Conservation (phyloP, 208 protist genomes). For the Trypanosoma boissoni region DNA sequence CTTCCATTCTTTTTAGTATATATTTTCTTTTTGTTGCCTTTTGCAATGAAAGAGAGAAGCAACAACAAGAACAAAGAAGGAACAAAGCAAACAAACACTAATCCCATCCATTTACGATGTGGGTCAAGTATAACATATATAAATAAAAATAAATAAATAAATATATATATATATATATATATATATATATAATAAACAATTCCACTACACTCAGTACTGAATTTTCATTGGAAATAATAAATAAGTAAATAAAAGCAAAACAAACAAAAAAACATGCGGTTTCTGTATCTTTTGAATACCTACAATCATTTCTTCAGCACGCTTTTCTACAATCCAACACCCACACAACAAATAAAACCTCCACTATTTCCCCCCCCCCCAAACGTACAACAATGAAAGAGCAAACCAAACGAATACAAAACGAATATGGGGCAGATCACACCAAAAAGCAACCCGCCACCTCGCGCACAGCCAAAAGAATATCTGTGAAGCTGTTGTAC, state of each 20-base stretch:
- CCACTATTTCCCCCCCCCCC: too few relatives aligned
- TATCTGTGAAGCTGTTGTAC: conserved; percentile 93
- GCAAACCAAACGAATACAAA: too few relatives aligned
- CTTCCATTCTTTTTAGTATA: too few relatives aligned
- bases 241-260: conserved; percentile 5
- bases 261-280: conserved; percentile 21
- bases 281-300: too few relatives aligned
- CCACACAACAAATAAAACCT: too few relatives aligned
- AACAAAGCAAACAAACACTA: neutral
- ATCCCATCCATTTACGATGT: neutral
- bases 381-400: too few relatives aligned
- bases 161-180: conserved; percentile 8
- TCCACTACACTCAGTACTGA: neutral
- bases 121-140: neutral
- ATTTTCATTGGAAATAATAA: neutral
- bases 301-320: too few relatives aligned
- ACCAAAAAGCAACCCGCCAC: conserved; percentile 47
- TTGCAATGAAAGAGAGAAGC: neutral
- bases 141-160: neutral
- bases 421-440: too few relatives aligned
- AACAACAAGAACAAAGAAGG: neutral
- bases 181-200: conserved; percentile 4
- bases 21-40: too few relatives aligned
- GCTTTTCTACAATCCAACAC: too few relatives aligned
- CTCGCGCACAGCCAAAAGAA: conserved; percentile 58